Base-by-base conservation (phyloP, 2,329 filamentous ascomycete genomes). In the Fusarium sp. region DNA sequence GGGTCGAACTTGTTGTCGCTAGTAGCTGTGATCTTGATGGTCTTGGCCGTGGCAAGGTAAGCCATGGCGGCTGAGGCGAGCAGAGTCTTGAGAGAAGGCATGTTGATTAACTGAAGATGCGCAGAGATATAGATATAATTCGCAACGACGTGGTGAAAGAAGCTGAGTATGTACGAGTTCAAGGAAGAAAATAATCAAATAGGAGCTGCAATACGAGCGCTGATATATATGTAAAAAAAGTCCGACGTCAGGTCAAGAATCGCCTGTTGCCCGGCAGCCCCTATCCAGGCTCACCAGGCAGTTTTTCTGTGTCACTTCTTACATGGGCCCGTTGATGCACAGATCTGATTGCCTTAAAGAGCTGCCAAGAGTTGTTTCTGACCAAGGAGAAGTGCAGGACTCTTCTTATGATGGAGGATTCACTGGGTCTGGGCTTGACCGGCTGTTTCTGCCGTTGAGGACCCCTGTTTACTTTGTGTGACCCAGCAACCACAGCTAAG, bases 1-100 rank as follows among this genome's bases (percentile, higher is more conserved):
- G 80, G 79, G 34, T 77, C 72, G 56, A 82, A 81, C 37, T 67
- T 74, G 67, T 76, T 75, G 63, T 75, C 73, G 46, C 70, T 74
- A 48, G 71, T 77, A 30, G 79, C 79, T 16, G 74, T 79, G 57
- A 81, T 77, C 41, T 73, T 76, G 70, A 80, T 76, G 26, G 74
- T 79, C 63, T 78, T 71, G 41, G 78, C 78, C 34, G 61, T 65
- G 43, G 67, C 74, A n/a, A 78, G 51, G 45, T 48, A 69, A 14
- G 70, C 72, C 39, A 78, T 16, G n/a, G 71, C 66, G 16, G 71
- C 67, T 14, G 70, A 71, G 21, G 70, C 61, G 41, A 79, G 43
- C 23, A 75, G 16, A 26, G 56, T 68, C 65, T 70, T 77, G 65
- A 80, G 43, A 21, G 72, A 75, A 67, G 70, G 71, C 78, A 80